Evolutionary conservation across 1,139 yeast species (phyloP), one percentile per base, ranked within the genome.

Genomic region (Pichia sp.): DNA sequence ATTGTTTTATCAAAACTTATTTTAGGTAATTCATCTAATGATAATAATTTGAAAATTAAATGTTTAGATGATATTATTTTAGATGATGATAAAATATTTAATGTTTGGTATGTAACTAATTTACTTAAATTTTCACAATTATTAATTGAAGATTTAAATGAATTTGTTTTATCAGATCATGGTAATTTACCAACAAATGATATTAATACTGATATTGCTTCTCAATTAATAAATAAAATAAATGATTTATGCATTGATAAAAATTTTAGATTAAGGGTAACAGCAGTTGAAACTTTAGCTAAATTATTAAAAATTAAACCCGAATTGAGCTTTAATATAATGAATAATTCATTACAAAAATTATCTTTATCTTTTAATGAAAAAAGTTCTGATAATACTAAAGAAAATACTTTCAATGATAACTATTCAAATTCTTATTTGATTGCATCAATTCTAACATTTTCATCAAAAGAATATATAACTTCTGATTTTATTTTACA

Each of bases 401-500:
- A 41, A 22, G 25, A 35, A n/a, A 51, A 47, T 27, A 38, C 46
- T 1, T 61, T 60, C 37, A 56, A 52, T 46, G 60, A 54, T 37
- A 58, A 55, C 33, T 62, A 60, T 36, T 62, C 65, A 1, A 51
- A 51, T 37, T 55, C 66, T 0, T 60, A 55, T 36, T 45, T 62
- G 32, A 59, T 61, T 30, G 49, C 65, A 1, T 55, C 61, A 3
- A 52, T 59, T 16, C 39, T 62, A 23, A 55, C 64, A 3, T 54
- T 52, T n/a, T 51, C 58, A n/a, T 56, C 64, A 4, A 58, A 56
- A 42, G 59, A 56, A 22, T 56, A 50, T 39, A 55, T 61, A 26
- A 53, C 57, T 25, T 62, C 66, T n/a, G 68, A 67, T 46, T 65
- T 68, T 31, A 62, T 66, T 26, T 57, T 64, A 27, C 62, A 59